Evolutionary conservation across 2,329 filamentous ascomycete species (phyloP).

Genomic region (Ascomycota sp.): DNA sequence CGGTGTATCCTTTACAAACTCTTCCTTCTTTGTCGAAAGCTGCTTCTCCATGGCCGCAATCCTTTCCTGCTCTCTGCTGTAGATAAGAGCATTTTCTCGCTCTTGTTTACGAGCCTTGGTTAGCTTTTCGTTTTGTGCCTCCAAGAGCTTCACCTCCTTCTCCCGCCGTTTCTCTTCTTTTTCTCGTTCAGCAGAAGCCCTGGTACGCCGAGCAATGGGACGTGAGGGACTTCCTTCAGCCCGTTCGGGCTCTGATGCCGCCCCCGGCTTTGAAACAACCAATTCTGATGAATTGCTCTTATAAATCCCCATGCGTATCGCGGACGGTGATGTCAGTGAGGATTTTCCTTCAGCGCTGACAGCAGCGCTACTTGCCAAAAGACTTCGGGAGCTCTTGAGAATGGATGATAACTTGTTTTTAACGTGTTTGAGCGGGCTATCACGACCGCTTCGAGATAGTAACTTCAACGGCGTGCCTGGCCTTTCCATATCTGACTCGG

Average conservation of each 20-base stretch:
- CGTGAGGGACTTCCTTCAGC: slow-evolving; percentile 20
- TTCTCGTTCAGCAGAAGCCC: slow-evolving; percentile 39
- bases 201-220: slow-evolving; percentile 25
- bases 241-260: slow-evolving; percentile 5
- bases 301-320: slow-evolving; percentile 22
- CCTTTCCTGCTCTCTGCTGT: slow-evolving; percentile 36
- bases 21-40: slow-evolving; percentile 30
- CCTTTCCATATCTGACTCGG: slow-evolving; percentile 21
- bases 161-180: slow-evolving; percentile 45
- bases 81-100: slow-evolving; percentile 42
- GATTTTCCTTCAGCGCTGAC: slow-evolving; percentile 40
- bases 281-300: slow-evolving; percentile 27
- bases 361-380: slow-evolving; percentile 59
- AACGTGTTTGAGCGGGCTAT: slow-evolving; percentile 74
- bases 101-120: slow-evolving; percentile 52
- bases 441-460: slow-evolving; percentile 34
- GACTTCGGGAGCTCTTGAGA: slow-evolving; percentile 65
- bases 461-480: slow-evolving; percentile 34
- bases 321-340: slow-evolving; percentile 31
- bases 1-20: slow-evolving; percentile 19
- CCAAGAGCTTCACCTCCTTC: slow-evolving; percentile 40
- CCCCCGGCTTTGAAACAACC: slow-evolving; percentile 11
- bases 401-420: slow-evolving; percentile 88
- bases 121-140: slow-evolving; percentile 39
- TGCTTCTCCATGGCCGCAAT: slow-evolving; percentile 32